Percentiles rank a stretch among this genome's conserved stretches.
phyloP scores from a whole-genome alignment of 352 stramenopile genomes.

The Globisporangium nunn region DNA sequence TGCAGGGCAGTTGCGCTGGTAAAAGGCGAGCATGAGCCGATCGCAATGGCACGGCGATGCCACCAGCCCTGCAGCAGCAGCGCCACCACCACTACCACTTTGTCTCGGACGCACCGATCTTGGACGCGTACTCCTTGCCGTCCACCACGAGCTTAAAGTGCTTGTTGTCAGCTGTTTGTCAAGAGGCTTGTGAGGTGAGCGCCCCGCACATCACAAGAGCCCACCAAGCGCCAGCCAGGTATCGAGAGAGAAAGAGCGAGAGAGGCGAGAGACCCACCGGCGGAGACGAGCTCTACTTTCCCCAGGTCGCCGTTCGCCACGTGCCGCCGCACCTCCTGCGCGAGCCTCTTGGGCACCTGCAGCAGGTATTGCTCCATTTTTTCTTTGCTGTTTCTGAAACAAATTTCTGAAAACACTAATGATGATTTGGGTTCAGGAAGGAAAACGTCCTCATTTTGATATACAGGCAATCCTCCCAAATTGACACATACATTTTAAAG shows the following conservation, averaged over 20 bases:
- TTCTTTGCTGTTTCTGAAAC: not conserved
- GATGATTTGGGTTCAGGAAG: no score
- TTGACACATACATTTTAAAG: no score
- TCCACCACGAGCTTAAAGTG: constrained; percentile 77
- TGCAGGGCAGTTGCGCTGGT: constrained; percentile 74
- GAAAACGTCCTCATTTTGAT: no score
- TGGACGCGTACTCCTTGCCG: constrained; percentile 68
- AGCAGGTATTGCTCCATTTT: constrained; percentile 85
- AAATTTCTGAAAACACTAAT: no score
- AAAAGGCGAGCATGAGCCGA: not conserved
- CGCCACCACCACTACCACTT: no score
- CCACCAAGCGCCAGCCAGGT: not conserved
- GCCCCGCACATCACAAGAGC: not conserved
- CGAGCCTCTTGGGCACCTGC: constrained; percentile 76
- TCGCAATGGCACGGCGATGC: not conserved
- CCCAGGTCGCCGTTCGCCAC: constrained; percentile 53
- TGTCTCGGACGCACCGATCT: constrained; percentile 40
- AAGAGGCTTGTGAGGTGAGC: no score
- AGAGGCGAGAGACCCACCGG: constrained; percentile 22
- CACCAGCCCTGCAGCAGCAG: not conserved
- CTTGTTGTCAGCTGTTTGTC: constrained; percentile 69
- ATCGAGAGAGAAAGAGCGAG: no score
- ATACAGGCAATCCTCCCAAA: no score
- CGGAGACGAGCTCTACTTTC: constrained; percentile 73
- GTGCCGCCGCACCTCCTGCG: constrained; percentile 55